These are phyloP conservation scores for Sarcodon sp. DNA, from an alignment of 768 basidiomycete species.

Conservation along the genomic window DNA sequence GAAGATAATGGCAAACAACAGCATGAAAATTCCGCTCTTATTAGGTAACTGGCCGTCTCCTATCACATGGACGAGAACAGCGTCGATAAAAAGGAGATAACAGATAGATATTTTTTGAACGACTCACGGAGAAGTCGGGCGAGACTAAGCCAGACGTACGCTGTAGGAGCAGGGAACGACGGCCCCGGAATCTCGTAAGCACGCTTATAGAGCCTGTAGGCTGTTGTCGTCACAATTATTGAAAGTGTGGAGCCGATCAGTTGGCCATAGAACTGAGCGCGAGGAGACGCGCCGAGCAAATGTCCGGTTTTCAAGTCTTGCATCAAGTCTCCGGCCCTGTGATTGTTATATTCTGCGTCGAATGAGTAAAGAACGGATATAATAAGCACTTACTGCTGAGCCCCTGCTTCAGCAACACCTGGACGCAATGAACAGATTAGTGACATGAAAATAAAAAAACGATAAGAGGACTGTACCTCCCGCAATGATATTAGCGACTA, in stretches of 20 bases:
- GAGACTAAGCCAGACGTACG: conserved; percentile 83
- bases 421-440: not conserved
- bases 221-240: conserved; percentile 80
- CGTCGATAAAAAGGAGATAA: not conserved
- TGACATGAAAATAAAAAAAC: not conserved
- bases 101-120: conserved; percentile 11
- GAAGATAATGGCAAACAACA: conserved; percentile 62
- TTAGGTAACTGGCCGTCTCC: conserved; percentile 77
- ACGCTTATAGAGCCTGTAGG: conserved; percentile 75
- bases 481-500: conserved; percentile 96
- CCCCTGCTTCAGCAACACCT: conserved; percentile 84
- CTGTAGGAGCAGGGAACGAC: conserved; percentile 92
- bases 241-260: conserved; percentile 83
- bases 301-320: conserved; percentile 98
- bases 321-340: conserved; percentile 92
- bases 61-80: conserved; percentile 16
- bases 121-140: conserved; percentile 61
- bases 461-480: conserved; percentile 34
- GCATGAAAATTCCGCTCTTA: conserved; percentile 68
- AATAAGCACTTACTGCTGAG: conserved; percentile 54
- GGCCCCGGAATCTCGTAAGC: conserved; percentile 88
- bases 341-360: conserved; percentile 1
- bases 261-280: conserved; percentile 91
- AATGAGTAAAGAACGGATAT: not conserved
- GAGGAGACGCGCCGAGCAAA: conserved; percentile 80